Base-by-base conservation (phyloP, 768 basidiomycete genomes). In the Podaxis sp. region DNA sequence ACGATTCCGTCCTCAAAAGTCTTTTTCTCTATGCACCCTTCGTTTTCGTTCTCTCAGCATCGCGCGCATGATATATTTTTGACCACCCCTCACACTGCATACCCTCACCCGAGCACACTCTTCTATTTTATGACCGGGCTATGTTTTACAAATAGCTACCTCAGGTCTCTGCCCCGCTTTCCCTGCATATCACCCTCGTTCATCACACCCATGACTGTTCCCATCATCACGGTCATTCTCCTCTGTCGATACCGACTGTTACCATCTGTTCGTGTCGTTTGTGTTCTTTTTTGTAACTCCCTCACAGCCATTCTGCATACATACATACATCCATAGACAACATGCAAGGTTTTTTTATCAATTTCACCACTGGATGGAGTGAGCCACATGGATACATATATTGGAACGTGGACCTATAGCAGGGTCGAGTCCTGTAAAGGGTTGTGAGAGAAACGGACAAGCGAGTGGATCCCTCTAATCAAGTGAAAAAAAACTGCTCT, bases 251-350 rank as follows among this genome's bases (percentile, higher is more conserved):
- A 25, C 24, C 47, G 54, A 49, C 13, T 43, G 27, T 52, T 22
- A 46, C 43, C 43, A 46, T 46, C 19, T 46, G 24, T 60, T 51
- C 37, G 38, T 25, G 11, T 55, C 15, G 54, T 55, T 60, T 37
- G 37, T 53, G 54, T 55, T 25, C 38, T 47, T 55, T 36, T 27
- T 29, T 46, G 3, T 50, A 29, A 15, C 24, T 38, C 36, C 41
- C 27, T 38, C 55, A 29, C 55, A 27, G 25, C 33, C 41, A 43
- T 46, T 60, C 50, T 53, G 47, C 53, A 59, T 40, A 51, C 54
- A 49, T 55, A 36, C 55, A 62, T 61, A 49, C 41, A 61, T 53
- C 36, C 52, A 61, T 62, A 62, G 61, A 62, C 61, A 62, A 62
- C 61, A 62, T 50, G 37, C 61, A 62, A 37, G 47, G 43, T 47